Conservation (phyloP, 2,329 filamentous ascomycete genomes). For the Aspergillus glaucus region DNA sequence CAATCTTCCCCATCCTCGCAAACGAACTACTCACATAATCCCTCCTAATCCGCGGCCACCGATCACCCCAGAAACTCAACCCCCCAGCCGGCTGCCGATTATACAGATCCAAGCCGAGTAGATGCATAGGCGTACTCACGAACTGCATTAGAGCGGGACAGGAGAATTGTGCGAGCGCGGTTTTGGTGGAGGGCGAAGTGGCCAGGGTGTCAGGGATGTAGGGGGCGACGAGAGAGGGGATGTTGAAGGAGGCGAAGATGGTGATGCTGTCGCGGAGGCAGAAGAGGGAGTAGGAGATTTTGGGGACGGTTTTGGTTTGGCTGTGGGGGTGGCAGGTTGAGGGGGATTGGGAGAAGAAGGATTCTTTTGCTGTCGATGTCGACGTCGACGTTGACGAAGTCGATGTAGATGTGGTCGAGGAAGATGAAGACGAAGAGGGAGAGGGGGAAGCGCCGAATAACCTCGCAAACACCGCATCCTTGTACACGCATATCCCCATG, state of each 20-base stretch:
- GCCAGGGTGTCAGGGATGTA: slow-evolving; percentile 52
- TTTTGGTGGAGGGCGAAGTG: slow-evolving; percentile 40
- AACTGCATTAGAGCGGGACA: slow-evolving; percentile 76
- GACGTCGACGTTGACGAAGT: not conserved
- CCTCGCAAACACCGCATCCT: slow-evolving; percentile 77
- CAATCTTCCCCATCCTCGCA: slow-evolving; percentile 75
- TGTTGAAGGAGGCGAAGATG: slow-evolving; percentile 87
- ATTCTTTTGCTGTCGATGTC: not conserved
- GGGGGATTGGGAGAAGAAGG: not conserved
- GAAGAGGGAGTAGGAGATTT: slow-evolving; percentile 71
- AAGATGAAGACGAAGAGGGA: slow-evolving; percentile 19
- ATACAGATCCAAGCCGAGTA: slow-evolving; percentile 80
- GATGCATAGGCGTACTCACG: slow-evolving; percentile 73
- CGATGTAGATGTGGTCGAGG: slow-evolving; percentile 1
- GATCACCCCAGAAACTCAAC: slow-evolving; percentile 47
- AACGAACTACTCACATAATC: slow-evolving; percentile 70
- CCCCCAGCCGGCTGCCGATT: slow-evolving; percentile 53
- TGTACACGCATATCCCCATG: slow-evolving; percentile 79
- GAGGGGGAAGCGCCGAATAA: slow-evolving; percentile 63
- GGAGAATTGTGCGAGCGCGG: slow-evolving; percentile 67
- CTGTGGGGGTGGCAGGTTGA: slow-evolving; percentile 1
- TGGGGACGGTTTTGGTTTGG: slow-evolving; percentile 49
- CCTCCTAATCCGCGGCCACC: slow-evolving; percentile 60
- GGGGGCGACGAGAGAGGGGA: slow-evolving; percentile 73
- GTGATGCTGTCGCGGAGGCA: slow-evolving; percentile 77